Conservation (phyloP, 768 basidiomycete genomes). For the Suillus luteus region DNA sequence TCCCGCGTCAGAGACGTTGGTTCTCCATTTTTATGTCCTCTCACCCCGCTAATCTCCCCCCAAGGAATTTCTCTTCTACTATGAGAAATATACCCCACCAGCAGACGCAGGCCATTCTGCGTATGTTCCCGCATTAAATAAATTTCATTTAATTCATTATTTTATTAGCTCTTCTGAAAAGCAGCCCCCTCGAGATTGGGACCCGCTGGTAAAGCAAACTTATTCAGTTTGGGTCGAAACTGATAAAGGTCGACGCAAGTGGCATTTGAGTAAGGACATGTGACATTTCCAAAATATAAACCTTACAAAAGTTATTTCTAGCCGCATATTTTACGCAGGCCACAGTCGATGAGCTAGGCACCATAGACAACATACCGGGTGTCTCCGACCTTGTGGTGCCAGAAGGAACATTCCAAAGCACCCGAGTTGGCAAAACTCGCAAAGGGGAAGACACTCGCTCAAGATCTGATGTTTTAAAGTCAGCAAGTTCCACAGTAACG, state of each 20-base stretch:
- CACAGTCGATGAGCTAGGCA: constrained; percentile 69
- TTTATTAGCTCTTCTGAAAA: constrained; percentile 42
- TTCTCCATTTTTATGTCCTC: constrained; percentile 15
- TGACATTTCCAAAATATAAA: background rate
- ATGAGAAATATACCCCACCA: constrained; percentile 64
- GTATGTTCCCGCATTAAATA: constrained; percentile 32
- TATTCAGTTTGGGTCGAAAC: constrained; percentile 79
- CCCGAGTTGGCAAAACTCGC: constrained; percentile 53
- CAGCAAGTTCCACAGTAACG: constrained; percentile 32
- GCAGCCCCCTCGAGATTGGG: constrained; percentile 61
- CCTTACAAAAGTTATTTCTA: constrained; percentile 29
- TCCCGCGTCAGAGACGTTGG: constrained; percentile 81
- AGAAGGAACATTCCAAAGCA: constrained; percentile 67
- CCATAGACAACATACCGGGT: constrained; percentile 65
- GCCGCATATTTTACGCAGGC: constrained; percentile 84
- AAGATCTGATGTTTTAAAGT: constrained; percentile 34
- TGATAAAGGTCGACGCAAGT: constrained; percentile 67
- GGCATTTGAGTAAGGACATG: constrained; percentile 72
- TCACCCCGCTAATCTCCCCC: constrained; percentile 17
- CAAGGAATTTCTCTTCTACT: constrained; percentile 86
- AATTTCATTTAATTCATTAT: constrained; percentile 12
- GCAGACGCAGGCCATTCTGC: constrained; percentile 45
- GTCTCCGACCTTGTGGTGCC: constrained; percentile 67
- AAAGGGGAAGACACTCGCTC: constrained; percentile 43
- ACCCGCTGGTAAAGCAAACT: constrained; percentile 78